Conservation (phyloP, 192 early-diverging fungal species). For the Rhizophagus clarus region DNA sequence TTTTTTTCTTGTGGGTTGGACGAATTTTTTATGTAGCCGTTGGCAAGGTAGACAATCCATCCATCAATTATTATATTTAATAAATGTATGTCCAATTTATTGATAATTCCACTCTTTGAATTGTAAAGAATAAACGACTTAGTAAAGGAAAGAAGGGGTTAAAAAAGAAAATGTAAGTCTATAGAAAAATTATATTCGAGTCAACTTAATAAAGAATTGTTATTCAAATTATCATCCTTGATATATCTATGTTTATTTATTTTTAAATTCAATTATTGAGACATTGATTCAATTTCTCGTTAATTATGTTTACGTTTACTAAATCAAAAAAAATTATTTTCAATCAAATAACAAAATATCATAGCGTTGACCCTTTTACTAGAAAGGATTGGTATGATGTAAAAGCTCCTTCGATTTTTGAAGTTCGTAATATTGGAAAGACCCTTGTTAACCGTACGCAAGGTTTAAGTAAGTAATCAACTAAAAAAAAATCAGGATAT, state of each 20-base stretch:
- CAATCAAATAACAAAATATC: not conserved
- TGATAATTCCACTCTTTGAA: not conserved
- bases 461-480: slow-evolving; percentile 84
- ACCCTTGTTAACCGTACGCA: slow-evolving; percentile 99
- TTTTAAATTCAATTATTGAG: not conserved
- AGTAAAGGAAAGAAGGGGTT: slow-evolving; percentile 99
- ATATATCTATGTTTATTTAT: not conserved
- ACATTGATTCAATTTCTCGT: too few relatives aligned
- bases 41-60: slow-evolving; percentile 23
- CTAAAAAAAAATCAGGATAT: not conserved
- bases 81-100: too few relatives aligned
- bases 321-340: too few relatives aligned
- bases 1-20: too few relatives aligned
- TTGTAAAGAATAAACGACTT: slow-evolving; percentile 72
- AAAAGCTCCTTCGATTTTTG: slow-evolving; percentile 97
- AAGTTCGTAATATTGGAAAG: slow-evolving; percentile 94
- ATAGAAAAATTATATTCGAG: slow-evolving; percentile 17
- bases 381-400: slow-evolving; percentile 99
- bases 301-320: too few relatives aligned
- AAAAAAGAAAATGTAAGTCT: slow-evolving; percentile 96
- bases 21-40: slow-evolving; percentile 17
- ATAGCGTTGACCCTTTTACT: slow-evolving; percentile 97
- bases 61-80: not conserved
- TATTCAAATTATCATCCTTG: not conserved
- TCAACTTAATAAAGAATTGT: too few relatives aligned